phyloP scores from a whole-genome alignment of 2,329 filamentous ascomycete genomes.

The Nemania sp. region DNA sequence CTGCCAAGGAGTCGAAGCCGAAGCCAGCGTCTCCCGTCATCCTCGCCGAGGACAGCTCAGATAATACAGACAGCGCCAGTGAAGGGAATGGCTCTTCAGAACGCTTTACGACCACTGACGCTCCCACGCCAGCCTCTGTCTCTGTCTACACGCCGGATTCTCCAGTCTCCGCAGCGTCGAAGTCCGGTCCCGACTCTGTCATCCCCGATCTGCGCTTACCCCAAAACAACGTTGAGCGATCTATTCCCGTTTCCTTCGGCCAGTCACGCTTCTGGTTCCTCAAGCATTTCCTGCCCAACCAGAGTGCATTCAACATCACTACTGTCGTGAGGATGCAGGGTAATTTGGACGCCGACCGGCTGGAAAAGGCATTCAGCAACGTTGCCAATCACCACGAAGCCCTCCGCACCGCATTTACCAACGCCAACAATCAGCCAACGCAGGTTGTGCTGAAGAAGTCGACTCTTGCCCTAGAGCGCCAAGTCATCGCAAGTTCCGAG shows the following conservation, averaged over 20 bases:
- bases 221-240: neutral
- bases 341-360: neutral
- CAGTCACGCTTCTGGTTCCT: constrained; percentile 7
- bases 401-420: neutral
- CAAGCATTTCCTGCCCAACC: constrained; percentile 1
- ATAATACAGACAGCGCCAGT: neutral
- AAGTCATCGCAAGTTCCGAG: neutral
- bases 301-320: constrained; percentile 3
- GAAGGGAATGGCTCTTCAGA: neutral
- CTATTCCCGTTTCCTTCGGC: neutral
- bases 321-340: neutral
- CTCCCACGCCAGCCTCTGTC: too few species aligned
- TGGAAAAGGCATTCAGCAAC: neutral
- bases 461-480: neutral
- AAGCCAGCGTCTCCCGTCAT: neutral
- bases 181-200: neutral
- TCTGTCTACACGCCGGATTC: neutral
- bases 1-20: neutral
- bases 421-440: neutral
- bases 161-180: neutral
- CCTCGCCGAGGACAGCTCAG: neutral
- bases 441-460: neutral
- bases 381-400: constrained; percentile 4
- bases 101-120: neutral
- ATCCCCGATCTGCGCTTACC: neutral